Evolutionary conservation across 345 rosid genomes (phyloP).

Genomic region (Gossypium raimondii): DNA sequence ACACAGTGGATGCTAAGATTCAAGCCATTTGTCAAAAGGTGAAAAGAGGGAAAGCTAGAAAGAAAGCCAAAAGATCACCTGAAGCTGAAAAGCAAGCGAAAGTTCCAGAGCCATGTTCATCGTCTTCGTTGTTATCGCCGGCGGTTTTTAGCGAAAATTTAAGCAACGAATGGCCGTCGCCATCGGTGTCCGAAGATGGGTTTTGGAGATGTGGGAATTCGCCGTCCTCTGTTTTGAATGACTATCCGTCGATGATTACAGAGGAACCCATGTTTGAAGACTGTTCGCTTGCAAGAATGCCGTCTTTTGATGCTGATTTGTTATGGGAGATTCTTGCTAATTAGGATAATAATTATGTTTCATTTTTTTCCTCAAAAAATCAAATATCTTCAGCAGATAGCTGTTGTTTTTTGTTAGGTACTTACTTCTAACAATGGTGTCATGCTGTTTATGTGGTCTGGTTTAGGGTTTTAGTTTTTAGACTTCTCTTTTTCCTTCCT

Average conservation of each 20-base stretch:
- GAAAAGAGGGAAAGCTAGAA: conserved; percentile 54
- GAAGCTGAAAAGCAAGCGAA: conserved; percentile 21
- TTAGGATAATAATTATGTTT: conserved; percentile 21
- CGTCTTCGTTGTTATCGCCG: conserved; percentile 33
- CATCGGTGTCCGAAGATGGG: conserved; percentile 42
- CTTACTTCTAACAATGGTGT: neutral
- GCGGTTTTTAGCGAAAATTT: conserved; percentile 34
- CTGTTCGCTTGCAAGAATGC: conserved; percentile 77
- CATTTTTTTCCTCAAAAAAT: neutral
- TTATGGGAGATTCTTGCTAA: conserved; percentile 92
- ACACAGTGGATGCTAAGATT: conserved; percentile 76
- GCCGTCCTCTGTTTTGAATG: conserved; percentile 42
- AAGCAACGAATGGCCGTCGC: conserved; percentile 36
- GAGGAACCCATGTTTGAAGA: conserved; percentile 34
- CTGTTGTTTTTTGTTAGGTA: neutral
- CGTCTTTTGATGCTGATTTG: conserved; percentile 83
- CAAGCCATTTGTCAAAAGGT: conserved; percentile 82
- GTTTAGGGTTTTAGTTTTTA: neutral
- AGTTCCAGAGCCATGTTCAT: conserved; percentile 34
- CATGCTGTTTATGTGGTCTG: conserved; percentile 6
- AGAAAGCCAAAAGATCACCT: conserved; percentile 24
- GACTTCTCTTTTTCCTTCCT: too few relatives aligned
- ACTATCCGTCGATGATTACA: conserved; percentile 1
- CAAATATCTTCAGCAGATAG: neutral
- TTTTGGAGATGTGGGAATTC: conserved; percentile 49